Conservation (phyloP, 2,329 filamentous ascomycete species). For the Acrocalymma vagum region DNA sequence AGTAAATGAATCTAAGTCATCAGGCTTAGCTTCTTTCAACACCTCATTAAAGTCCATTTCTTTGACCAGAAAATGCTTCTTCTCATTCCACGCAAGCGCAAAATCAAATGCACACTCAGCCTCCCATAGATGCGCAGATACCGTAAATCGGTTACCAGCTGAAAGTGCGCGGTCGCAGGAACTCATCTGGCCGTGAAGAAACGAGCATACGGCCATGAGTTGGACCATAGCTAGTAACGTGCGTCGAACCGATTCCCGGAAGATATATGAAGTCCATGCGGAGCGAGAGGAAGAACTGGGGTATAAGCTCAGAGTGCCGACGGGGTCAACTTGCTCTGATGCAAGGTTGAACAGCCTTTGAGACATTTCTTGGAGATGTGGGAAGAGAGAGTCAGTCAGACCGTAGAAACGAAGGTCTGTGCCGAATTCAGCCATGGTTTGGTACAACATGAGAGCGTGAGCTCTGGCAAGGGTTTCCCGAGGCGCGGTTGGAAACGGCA, state of each 20-base stretch:
- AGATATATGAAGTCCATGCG: slow-evolving; percentile 62
- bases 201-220: slow-evolving; percentile 41
- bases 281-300: slow-evolving; percentile 44
- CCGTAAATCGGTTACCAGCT: slow-evolving; percentile 23
- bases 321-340: slow-evolving; percentile 20
- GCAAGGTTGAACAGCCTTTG: slow-evolving; percentile 12
- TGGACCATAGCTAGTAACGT: slow-evolving; percentile 61
- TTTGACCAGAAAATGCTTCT: slow-evolving; percentile 35
- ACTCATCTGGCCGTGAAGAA: slow-evolving; percentile 23
- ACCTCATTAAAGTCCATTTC: slow-evolving; percentile 37
- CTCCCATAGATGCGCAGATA: slow-evolving; percentile 40
- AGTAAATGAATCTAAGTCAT: slow-evolving; percentile 40
- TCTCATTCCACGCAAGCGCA: slow-evolving; percentile 40
- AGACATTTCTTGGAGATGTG: slow-evolving; percentile 24
- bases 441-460: slow-evolving; percentile 40
- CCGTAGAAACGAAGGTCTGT: slow-evolving; percentile 28
- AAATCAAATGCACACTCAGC: slow-evolving; percentile 40
- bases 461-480: slow-evolving; percentile 34
- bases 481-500: slow-evolving; percentile 14
- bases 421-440: slow-evolving; percentile 35
- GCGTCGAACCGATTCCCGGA: slow-evolving; percentile 63
- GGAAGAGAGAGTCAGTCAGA: slow-evolving; percentile 24
- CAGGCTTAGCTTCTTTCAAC: slow-evolving; percentile 25
- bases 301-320: slow-evolving; percentile 45
- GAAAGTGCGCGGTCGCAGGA: slow-evolving; percentile 19